These are phyloP conservation scores for Nigrospora oryzae DNA, from an alignment of 2,329 filamentous ascomycete species.

Conservation along the genomic window DNA sequence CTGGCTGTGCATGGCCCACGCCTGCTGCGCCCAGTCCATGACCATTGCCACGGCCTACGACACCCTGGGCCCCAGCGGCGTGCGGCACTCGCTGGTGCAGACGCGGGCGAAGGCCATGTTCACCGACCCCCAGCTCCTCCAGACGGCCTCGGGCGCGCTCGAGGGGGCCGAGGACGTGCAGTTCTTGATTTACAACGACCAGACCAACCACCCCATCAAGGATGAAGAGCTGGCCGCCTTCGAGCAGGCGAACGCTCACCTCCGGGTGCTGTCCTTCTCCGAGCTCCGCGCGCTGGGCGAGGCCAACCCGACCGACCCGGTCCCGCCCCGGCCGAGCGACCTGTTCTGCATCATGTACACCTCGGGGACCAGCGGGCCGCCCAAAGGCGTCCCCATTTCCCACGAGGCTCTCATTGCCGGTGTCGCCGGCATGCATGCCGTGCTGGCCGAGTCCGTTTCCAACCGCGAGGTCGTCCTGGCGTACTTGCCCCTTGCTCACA, in stretches of 20 bases:
- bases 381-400: constrained; percentile 80
- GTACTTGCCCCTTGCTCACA: constrained; percentile 91
- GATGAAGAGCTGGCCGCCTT: constrained; percentile 46
- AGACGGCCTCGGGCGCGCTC: constrained; percentile 48
- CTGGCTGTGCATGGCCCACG: constrained; percentile 79
- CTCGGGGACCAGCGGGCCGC: constrained; percentile 80
- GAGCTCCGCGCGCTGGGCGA: constrained; percentile 51
- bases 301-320: constrained; percentile 61
- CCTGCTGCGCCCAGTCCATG: constrained; percentile 73
- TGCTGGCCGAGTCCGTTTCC: constrained; percentile 71
- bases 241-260: constrained; percentile 43
- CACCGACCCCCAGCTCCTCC: constrained; percentile 70
- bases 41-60: constrained; percentile 93
- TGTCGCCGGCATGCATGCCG: constrained; percentile 71
- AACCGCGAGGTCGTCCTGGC: constrained; percentile 74
- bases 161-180: constrained; percentile 48
- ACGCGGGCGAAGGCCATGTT: constrained; percentile 78
- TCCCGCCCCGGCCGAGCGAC: constrained; percentile 65
- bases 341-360: constrained; percentile 82
- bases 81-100: constrained; percentile 79
- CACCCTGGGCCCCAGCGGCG: constrained; percentile 75
- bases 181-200: constrained; percentile 55
- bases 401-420: constrained; percentile 76
- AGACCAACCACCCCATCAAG: constrained; percentile 39
- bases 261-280: constrained; percentile 45